These are phyloP conservation scores for Oropetium thomaeum DNA, from an alignment of 176 grass and related monocot species.

Conservation along the genomic window DNA sequence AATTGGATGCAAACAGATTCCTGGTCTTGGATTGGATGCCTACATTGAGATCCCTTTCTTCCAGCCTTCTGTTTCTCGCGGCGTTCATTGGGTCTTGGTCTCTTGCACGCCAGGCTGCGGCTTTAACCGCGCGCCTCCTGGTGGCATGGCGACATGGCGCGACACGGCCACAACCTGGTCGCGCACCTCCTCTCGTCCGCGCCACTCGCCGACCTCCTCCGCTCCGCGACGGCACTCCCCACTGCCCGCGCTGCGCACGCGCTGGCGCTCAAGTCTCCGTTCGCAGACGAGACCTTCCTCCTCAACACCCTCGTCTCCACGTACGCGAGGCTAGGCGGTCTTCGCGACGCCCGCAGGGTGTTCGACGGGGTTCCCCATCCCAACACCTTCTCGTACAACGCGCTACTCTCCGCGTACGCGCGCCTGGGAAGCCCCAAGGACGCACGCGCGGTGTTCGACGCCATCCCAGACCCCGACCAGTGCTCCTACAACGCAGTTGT, in stretches of 20 bases:
- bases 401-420: conserved; percentile 34
- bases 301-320: conserved; percentile 47
- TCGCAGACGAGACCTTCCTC: conserved; percentile 48
- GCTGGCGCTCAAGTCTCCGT: conserved; percentile 14
- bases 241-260: conserved; percentile 19
- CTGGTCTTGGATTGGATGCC: too few species aligned
- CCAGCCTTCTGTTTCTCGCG: background rate
- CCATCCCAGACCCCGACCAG: conserved; percentile 49
- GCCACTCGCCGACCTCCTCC: conserved; percentile 49
- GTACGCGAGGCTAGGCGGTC: conserved; percentile 43
- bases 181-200: conserved; percentile 15
- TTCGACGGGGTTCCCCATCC: conserved; percentile 40
- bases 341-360: conserved; percentile 41
- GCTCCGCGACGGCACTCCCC: conserved; percentile 10
- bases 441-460: conserved; percentile 30
- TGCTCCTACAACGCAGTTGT: conserved; percentile 52
- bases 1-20: background rate
- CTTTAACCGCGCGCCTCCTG: background rate
- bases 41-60: too few species aligned
- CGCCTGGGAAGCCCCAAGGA: conserved; percentile 29
- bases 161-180: conserved; percentile 1
- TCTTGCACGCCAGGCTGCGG: background rate
- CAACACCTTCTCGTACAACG: conserved; percentile 52
- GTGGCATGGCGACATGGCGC: conserved; percentile 18
- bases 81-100: background rate